phyloP scores from a whole-genome alignment of 192 early-diverging fungal genomes.

The Podila clonocystis region DNA sequence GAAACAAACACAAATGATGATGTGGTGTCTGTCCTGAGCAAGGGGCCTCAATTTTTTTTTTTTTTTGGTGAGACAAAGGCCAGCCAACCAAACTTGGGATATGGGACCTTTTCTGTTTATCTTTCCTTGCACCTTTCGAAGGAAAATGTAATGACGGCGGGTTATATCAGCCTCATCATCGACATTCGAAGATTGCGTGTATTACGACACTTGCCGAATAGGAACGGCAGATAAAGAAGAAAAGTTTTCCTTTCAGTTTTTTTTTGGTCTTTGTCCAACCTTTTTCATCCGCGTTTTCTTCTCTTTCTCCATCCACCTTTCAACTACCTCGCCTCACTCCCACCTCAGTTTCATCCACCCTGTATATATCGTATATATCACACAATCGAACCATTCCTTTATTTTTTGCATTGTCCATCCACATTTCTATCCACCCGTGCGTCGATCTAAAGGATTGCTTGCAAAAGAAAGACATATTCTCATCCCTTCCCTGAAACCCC shows the following conservation, averaged over 20 bases:
- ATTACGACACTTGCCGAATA: neutral
- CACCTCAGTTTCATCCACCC: neutral
- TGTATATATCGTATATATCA: no score
- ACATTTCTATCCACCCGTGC: neutral
- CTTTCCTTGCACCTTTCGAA: no score
- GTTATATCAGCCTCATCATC: neutral
- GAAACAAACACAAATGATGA: no score
- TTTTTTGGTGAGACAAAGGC: no score
- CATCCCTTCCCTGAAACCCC: neutral
- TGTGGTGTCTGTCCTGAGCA: no score
- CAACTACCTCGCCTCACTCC: neutral
- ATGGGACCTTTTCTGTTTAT: no score
- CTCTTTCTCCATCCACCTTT: neutral
- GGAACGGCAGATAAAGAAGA: constrained; percentile 3
- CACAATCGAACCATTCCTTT: no score
- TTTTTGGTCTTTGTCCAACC: neutral
- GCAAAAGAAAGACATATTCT: neutral
- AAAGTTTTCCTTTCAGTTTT: neutral
- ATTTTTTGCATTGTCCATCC: no score
- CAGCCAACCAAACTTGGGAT: no score
- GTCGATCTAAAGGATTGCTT: no score
- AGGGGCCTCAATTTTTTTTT: no score
- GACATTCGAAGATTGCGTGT: neutral
- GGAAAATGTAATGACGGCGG: no score
- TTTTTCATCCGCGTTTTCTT: neutral